Evolutionary conservation across 371 early-diverging fungal species (phyloP).

Genomic region (Batkoa obscura): DNA sequence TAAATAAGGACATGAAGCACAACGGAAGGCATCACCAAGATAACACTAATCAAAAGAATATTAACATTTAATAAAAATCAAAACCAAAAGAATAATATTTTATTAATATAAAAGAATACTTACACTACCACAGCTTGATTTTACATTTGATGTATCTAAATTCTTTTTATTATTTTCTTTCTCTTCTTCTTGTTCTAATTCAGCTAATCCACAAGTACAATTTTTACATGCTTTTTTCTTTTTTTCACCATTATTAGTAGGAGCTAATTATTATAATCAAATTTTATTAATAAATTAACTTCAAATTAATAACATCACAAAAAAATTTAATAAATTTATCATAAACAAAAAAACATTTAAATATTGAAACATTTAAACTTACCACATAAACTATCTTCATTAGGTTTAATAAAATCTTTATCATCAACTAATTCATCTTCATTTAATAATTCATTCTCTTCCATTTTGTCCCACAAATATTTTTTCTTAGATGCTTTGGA

Average conservation of each 20-base stretch:
- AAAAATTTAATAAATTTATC: conserved; percentile 5
- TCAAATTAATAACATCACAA: not conserved
- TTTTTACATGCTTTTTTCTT: conserved; percentile 92
- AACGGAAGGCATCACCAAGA: conserved; percentile 98
- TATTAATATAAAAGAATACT: conserved; percentile 14
- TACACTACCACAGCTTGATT: conserved; percentile 49
- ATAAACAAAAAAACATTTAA: not conserved
- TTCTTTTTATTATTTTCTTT: conserved; percentile 8
- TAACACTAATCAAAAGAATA: conserved; percentile 52
- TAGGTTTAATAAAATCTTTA: conserved; percentile 59
- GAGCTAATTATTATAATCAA: too few relatives aligned
- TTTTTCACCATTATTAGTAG: conserved; percentile 27
- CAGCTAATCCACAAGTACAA: conserved; percentile 87
- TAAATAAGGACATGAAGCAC: conserved; percentile 90
- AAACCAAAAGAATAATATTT: conserved; percentile 11
- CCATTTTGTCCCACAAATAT: conserved; percentile 40
- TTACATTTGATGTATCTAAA: not conserved
- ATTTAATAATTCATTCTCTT: conserved; percentile 48
- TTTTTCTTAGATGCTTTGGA: conserved; percentile 26
- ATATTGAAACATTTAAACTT: conserved; percentile 7
- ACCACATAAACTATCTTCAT: conserved; percentile 34
- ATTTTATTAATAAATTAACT: too few relatives aligned
- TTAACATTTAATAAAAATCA: too few relatives aligned
- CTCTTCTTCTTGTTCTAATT: conserved; percentile 32
- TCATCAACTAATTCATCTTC: conserved; percentile 79